Evolutionary conservation across 202 grass and related monocot genomes (phyloP), one percentile per base, ranked within the genome.

Genomic region (Cymbopogon flexuosus): DNA sequence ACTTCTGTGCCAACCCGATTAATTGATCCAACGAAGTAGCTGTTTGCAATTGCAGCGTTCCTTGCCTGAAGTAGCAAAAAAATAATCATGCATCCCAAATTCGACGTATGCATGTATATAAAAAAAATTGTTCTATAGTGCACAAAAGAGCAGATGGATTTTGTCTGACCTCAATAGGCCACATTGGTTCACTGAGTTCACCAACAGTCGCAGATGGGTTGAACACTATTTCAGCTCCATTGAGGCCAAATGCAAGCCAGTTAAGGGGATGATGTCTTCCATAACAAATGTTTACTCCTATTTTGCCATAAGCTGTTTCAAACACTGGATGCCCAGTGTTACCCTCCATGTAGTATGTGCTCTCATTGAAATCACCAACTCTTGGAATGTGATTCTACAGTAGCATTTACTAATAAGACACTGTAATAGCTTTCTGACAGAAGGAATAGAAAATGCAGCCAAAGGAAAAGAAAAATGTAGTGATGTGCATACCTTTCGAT

Each of bases 301-400:
- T 93, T 82, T 99, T 99, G 1, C 92, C 96, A 76, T 64, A 99
- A 14, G 84, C 84, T 76, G 92, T 99, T 90, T 93, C 90, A 89
- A 96, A 96, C 46, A 96, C 90, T 12, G 96, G 96, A 87, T 99
- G 96, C 24, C 96, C 92, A 10, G 88, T 99, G 85, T 99, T 93
- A 78, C 96, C 96, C 90, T 99, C 96, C 96, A 96, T 96, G 72
- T 99, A 99, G 65, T 99, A 96, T 2, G 96, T 99, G 81, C 96
- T 99, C 87, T 99, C 96, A 65, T 97, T 97, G 64, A 97, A 90
- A 88, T 99, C 96, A 5, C 96, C 92, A 63, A 96, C 96, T 88
- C 92, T 91, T 34, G 92, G 96, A 87, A 99, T 96, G 84, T 99
- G 96, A 87, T 96, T 99, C 96, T 99, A 72, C 43, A 84, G 45